phyloP scores from a whole-genome alignment of 2,329 filamentous ascomycete genomes.

The Pestalotiopsis sp. region DNA sequence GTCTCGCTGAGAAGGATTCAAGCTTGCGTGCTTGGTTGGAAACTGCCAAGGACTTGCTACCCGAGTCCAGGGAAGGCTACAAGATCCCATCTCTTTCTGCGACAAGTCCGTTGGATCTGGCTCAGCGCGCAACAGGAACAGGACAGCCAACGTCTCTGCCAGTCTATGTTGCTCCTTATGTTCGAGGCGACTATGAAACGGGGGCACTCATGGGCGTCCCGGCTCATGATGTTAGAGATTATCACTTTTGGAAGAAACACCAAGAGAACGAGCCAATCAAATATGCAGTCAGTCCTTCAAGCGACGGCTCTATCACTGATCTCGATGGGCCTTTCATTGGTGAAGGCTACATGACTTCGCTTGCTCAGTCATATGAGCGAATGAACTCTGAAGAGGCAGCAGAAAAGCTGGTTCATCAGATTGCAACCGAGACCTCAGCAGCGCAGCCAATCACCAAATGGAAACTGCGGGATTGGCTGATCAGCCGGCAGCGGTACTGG shows the following conservation, averaged over 20 bases:
- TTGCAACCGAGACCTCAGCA: conserved; percentile 53
- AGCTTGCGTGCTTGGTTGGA: conserved; percentile 70
- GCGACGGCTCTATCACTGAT: conserved; percentile 47
- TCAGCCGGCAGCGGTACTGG: conserved; percentile 93
- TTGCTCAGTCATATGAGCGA: conserved; percentile 66
- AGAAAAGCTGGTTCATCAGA: conserved; percentile 58
- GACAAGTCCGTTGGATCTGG: conserved; percentile 39
- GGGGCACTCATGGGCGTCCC: conserved; percentile 93
- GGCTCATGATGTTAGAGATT: conserved; percentile 78
- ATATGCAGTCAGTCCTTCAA: conserved; percentile 59
- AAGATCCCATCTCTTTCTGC: conserved; percentile 55
- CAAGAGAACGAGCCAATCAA: conserved; percentile 60
- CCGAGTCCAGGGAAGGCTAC: conserved; percentile 68
- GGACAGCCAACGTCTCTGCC: conserved; percentile 53
- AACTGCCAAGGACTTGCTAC: conserved; percentile 55
- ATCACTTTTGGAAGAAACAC: conserved; percentile 79
- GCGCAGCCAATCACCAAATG: conserved; percentile 70
- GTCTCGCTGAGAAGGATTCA: conserved; percentile 59
- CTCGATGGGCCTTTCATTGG: conserved; percentile 58
- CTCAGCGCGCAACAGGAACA: conserved; percentile 20
- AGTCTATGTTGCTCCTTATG: conserved; percentile 82
- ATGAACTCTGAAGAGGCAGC: conserved; percentile 65
- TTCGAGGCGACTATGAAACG: conserved; percentile 81
- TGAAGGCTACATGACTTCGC: conserved; percentile 67
- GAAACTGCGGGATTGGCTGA: conserved; percentile 85